Percentiles rank a stretch among this genome's conserved stretches.
These are phyloP conservation scores for Psilocybe subaeruginosa DNA, from an alignment of 768 basidiomycete species.

Conservation along the genomic window DNA sequence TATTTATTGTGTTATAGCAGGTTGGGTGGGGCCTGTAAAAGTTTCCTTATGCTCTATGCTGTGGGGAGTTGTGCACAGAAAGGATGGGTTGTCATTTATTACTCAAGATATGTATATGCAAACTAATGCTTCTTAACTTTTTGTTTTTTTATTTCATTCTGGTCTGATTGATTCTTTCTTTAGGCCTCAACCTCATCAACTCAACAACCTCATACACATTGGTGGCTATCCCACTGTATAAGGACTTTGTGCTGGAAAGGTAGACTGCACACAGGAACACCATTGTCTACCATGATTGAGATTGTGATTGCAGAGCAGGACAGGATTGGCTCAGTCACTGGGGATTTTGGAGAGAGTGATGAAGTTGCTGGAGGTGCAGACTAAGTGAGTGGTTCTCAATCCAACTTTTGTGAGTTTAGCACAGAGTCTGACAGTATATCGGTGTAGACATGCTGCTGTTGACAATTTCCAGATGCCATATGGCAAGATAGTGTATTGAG, in stretches of 20 bases:
- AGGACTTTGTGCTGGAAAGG: constrained; percentile 49
- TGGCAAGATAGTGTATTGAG: constrained; percentile 65
- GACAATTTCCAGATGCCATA: constrained; percentile 90
- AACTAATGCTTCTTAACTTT: too few relatives aligned
- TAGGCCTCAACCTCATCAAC: constrained; percentile 59
- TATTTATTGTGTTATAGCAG: constrained; percentile 47
- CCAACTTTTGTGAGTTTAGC: too few relatives aligned
- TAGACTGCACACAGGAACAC: constrained; percentile 50
- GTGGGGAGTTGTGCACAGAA: constrained; percentile 65
- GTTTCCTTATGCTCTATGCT: constrained; percentile 75
- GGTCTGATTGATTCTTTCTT: too few relatives aligned
- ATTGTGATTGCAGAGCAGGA: constrained; percentile 49
- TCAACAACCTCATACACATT: constrained; percentile 70
- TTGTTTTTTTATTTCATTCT: neutral
- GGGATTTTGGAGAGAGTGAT: constrained; percentile 61
- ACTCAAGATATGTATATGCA: constrained; percentile 60
- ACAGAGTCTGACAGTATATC: neutral
- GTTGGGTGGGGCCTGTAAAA: constrained; percentile 78
- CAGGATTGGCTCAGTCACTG: constrained; percentile 52
- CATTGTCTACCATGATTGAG: constrained; percentile 57
- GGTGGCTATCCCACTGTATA: constrained; percentile 39
- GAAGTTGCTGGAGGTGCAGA: constrained; percentile 65
- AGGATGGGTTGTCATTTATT: constrained; percentile 79
- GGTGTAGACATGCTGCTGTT: constrained; percentile 73
- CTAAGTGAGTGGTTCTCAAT: constrained; percentile 44